Evolutionary conservation across 2,329 filamentous ascomycete genomes (phyloP), one percentile per base, ranked within the genome.

Genomic region (Hypoxylon sp.): DNA sequence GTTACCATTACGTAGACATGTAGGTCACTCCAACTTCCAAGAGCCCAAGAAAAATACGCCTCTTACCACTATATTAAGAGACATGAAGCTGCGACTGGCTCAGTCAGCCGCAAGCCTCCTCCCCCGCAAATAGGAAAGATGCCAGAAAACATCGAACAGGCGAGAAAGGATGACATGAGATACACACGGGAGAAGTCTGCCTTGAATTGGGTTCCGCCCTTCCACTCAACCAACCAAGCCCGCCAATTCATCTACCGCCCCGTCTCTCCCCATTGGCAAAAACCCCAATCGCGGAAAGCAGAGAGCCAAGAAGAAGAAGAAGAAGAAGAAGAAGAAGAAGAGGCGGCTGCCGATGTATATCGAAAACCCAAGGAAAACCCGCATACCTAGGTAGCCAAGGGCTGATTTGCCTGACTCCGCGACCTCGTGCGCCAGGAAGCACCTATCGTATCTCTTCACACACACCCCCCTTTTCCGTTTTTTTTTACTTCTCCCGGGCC

Each of bases 361-460:
- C 13, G 15, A 23, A 44, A 38, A 31, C 15, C 52, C 38, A 52
- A n/a, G 48, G 43, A 48, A 44, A 40, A 40, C 15, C 29, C 37
- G 27, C 32, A 49, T 44, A 48, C 53, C 53, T 44, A 52, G 52
- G 53, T 35, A n/a, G n/a, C n/a, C n/a, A n/a, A n/a, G n/a, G n/a
- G n/a, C n/a, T n/a, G n/a, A n/a, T n/a, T n/a, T n/a, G n/a, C n/a
- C n/a, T n/a, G n/a, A n/a, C n/a, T n/a, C n/a, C n/a, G n/a, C n/a
- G n/a, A n/a, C n/a, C n/a, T n/a, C n/a, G n/a, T n/a, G n/a, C n/a
- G n/a, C n/a, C n/a, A n/a, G n/a, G n/a, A n/a, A n/a, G n/a, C n/a
- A n/a, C 32, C 41, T 31, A 43, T 31, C 53, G 19, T 34, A 23
- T 21, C 20, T 36, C 32, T 36, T 20, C 38, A 29, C 43, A 26